Base-by-base conservation (phyloP, 2,329 filamentous ascomycete species). In the Acephala macrosclerotiorum region DNA sequence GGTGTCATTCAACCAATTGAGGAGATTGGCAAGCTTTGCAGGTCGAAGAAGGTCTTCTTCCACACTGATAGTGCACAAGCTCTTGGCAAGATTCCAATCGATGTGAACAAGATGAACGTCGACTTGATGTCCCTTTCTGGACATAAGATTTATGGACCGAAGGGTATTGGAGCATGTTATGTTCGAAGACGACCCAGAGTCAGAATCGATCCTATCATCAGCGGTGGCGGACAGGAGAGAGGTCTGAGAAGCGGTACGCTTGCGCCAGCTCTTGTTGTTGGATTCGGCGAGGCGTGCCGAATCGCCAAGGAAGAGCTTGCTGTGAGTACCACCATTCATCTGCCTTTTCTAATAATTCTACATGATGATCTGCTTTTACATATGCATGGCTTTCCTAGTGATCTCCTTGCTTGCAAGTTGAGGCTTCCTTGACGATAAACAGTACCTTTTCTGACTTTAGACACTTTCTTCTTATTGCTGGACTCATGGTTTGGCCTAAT, bases 101-200 rank as follows among this genome's bases (percentile, higher is more conserved):
- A 97, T 75, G 96, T 99, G 76, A 97, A 98, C 79, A 92, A 93
- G 80, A 95, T 97, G 93, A 96, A 97, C 79, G 91, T 99, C 70
- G 96, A 99, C 77, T 82, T 99, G 76, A 97, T 99, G 95, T 98
- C 95, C 35, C 97, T 99, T 67, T 98, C 96, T 9, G 94, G 93
- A 35, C 96, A 99, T 82, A 99, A 99, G 82, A 97, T 99, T 62
- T 99, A 99, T 77, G 96, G 96, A 29, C 96, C 96, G 61, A 99
- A 97, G 84, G 96, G 96, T 38, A 92, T 99, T 64, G 96, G 96
- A 66, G 96, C 96, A 65, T 99, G 96, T 81, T 99, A 95, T 76
- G 93, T 99, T 58, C 91, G 96, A 75, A 89, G 96, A 82, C 87
- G 96, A 65, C 96, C 96, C 1, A 90, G 95, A 78, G 96, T 99